Percentiles rank a stretch among this genome's conserved stretches.
Conservation (phyloP, 2,329 filamentous ascomycete species). For the Epichloe uncinata region DNA sequence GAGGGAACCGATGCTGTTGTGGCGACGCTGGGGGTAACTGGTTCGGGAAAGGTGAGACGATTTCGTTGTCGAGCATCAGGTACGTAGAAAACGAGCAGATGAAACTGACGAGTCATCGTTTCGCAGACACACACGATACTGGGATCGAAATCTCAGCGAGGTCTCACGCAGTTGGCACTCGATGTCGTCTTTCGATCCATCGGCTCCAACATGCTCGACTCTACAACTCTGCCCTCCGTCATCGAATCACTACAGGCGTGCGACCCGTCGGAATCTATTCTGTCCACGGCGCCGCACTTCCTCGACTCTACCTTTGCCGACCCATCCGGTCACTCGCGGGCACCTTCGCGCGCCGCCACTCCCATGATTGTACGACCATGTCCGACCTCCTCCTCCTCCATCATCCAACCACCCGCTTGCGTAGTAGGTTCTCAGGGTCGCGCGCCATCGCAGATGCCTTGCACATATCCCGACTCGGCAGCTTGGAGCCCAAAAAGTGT, state of each 20-base stretch:
- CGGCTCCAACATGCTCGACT: slow-evolving; percentile 54
- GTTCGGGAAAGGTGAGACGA: slow-evolving; percentile 72
- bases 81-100: too few relatives aligned
- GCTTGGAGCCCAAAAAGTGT: slow-evolving; percentile 28
- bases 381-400: slow-evolving; percentile 18
- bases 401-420: slow-evolving; percentile 8
- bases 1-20: slow-evolving; percentile 81
- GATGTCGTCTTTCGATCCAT: slow-evolving; percentile 82
- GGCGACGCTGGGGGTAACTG: slow-evolving; percentile 86
- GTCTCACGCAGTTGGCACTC: slow-evolving; percentile 80
- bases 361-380: slow-evolving; percentile 50
- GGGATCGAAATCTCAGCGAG: slow-evolving; percentile 73
- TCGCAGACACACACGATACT: slow-evolving; percentile 85
- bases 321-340: slow-evolving; percentile 37
- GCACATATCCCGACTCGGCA: slow-evolving; percentile 18
- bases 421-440: slow-evolving; percentile 11
- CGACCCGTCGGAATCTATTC: slow-evolving; percentile 68
- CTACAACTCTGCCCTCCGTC: slow-evolving; percentile 41
- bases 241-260: slow-evolving; percentile 63
- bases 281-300: slow-evolving; percentile 62
- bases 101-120: too few relatives aligned
- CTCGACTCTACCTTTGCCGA: slow-evolving; percentile 70
- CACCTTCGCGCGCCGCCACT: slow-evolving; percentile 52
- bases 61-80: too few relatives aligned
- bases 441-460: slow-evolving; percentile 8